A percentile compares a stretch with the other conserved stretches of the same genome.
Evolutionary conservation across 208 protist species (phyloP).

Genomic region (Leishmania tarentolae): DNA sequence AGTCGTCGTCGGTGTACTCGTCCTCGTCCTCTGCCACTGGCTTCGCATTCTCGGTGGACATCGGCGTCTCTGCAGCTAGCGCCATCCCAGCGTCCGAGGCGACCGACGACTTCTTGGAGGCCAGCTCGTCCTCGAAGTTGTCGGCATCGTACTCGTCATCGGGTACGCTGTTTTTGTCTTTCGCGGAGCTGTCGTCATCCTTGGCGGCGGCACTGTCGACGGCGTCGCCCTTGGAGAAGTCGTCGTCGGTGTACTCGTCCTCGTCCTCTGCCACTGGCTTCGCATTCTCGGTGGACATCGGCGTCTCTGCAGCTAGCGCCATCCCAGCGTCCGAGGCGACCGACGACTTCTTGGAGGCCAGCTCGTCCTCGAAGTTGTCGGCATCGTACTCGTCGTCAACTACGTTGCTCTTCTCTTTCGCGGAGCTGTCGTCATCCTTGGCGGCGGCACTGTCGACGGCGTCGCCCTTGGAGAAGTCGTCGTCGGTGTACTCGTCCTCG

Average conservation of each 20-base stretch:
- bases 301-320: not conserved
- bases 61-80: too few species aligned
- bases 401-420: not conserved
- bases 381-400: too few species aligned
- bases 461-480: too few species aligned
- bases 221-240: too few species aligned
- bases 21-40: too few species aligned
- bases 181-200: slow-evolving; percentile 5
- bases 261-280: not conserved
- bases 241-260: too few species aligned
- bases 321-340: not conserved
- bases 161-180: not conserved
- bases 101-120: slow-evolving; percentile 13
- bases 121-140: slow-evolving; percentile 33
- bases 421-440: not conserved
- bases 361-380: slow-evolving; percentile 12
- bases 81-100: not conserved
- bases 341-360: not conserved
- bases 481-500: too few species aligned
- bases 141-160: slow-evolving; percentile 30
- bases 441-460: too few species aligned
- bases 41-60: too few species aligned
- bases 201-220: not conserved
- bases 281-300: not conserved
- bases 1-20: too few species aligned